phyloP scores from a whole-genome alignment of 1,139 yeast genomes.

The Hyphopichia burtonii region DNA sequence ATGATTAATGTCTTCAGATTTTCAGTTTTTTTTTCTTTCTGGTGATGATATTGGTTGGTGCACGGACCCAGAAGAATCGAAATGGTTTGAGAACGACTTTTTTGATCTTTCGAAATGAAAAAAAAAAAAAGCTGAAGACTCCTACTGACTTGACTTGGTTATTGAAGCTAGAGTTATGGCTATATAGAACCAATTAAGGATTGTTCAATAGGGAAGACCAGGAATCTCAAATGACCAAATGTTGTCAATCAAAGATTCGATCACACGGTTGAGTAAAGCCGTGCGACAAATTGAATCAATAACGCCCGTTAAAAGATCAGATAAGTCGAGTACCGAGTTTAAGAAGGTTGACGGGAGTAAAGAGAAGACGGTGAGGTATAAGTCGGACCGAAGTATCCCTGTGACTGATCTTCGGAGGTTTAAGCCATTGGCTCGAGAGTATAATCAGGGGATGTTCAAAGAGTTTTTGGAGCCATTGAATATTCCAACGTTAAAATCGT shows the following conservation, averaged over 20 bases:
- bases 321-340: constrained; percentile 1
- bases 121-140: not conserved
- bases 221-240: not conserved
- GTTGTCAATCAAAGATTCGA: constrained; percentile 20
- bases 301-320: not conserved
- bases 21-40: not conserved
- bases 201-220: too few relatives aligned
- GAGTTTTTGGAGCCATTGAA: constrained; percentile 38
- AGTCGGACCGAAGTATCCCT: constrained; percentile 1
- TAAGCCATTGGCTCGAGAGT: constrained; percentile 12
- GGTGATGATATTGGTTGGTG: not conserved
- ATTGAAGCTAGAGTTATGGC: not conserved
- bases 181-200: too few relatives aligned
- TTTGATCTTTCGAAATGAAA: not conserved
- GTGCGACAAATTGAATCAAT: constrained; percentile 19
- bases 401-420: constrained; percentile 10
- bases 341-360: not conserved
- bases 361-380: not conserved
- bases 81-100: not conserved
- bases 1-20: constrained; percentile 1
- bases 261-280: constrained; percentile 20
- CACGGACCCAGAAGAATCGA: too few relatives aligned
- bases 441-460: constrained; percentile 27
- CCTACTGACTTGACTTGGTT: not conserved
- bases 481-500: constrained; percentile 35